These are phyloP conservation scores for Remersonia thermophila DNA, from an alignment of 2,329 filamentous ascomycete species.

Conservation along the genomic window DNA sequence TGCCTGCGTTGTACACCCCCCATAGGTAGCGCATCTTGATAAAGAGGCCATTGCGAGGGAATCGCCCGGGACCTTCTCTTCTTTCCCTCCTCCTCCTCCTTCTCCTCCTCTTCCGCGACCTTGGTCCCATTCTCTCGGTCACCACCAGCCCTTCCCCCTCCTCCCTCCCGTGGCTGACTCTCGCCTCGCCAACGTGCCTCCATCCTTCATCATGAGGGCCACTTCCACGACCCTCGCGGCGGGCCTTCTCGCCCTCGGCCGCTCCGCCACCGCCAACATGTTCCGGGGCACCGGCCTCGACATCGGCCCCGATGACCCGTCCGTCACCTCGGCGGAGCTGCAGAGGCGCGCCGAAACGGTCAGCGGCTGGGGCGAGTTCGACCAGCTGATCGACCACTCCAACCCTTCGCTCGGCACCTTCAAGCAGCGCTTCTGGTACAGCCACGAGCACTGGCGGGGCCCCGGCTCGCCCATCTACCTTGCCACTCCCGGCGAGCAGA, in stretches of 20 bases:
- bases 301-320: conserved; percentile 15
- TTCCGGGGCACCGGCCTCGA: conserved; percentile 11
- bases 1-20: too few relatives aligned
- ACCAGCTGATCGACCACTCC: conserved; percentile 30
- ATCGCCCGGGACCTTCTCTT: not conserved
- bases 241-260: conserved; percentile 1
- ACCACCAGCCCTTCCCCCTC: too few relatives aligned
- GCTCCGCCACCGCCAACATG: conserved; percentile 4
- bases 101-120: too few relatives aligned
- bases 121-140: too few relatives aligned
- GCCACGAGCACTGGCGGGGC: conserved; percentile 28
- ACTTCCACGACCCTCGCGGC: conserved; percentile 3
- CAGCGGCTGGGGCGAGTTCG: conserved; percentile 21
- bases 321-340: conserved; percentile 3
- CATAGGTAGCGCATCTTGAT: not conserved
- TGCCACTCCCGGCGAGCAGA: conserved; percentile 29
- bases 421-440: conserved; percentile 30
- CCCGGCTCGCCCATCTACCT: conserved; percentile 29
- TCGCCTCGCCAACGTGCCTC: too few relatives aligned
- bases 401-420: conserved; percentile 30
- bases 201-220: conserved; percentile 10
- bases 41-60: not conserved
- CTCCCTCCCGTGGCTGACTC: too few relatives aligned
- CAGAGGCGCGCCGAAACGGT: conserved; percentile 10
- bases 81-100: too few relatives aligned